A percentile compares a stretch with the other conserved stretches of the same genome.
These are phyloP conservation scores for Phytophthora crassamura DNA, from an alignment of 352 stramenopile species.

Conservation along the genomic window DNA sequence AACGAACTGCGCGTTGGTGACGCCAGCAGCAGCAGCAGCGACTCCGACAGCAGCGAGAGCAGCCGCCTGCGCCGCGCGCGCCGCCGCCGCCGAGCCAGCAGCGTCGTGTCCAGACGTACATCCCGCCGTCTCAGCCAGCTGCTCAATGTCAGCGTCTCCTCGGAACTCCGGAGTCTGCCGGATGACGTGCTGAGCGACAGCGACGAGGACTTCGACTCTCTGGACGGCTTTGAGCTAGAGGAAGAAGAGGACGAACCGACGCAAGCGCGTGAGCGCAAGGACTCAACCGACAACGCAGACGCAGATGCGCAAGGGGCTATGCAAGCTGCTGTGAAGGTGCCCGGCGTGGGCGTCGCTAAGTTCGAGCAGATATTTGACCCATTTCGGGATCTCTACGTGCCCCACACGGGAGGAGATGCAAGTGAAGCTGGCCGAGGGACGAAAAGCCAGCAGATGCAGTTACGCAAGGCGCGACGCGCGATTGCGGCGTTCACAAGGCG, in stretches of 20 bases:
- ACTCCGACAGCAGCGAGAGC: conserved; percentile 23
- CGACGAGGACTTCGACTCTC: conserved; percentile 42
- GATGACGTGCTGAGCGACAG: conserved; percentile 38
- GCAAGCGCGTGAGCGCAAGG: conserved; percentile 23
- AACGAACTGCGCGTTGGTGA: conserved; percentile 61
- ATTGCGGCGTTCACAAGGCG: conserved; percentile 47
- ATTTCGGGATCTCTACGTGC: conserved; percentile 65
- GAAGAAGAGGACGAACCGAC: conserved; percentile 33
- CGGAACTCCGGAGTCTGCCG: conserved; percentile 37
- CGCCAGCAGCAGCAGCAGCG: conserved; percentile 25
- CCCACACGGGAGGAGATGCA: background rate
- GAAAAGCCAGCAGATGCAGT: conserved; percentile 21
- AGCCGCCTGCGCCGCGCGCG: conserved; percentile 17
- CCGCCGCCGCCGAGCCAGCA: conserved; percentile 28
- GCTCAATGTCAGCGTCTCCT: conserved; percentile 23
- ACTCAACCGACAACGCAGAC: conserved; percentile 18
- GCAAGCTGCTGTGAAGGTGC: conserved; percentile 11
- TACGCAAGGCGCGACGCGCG: conserved; percentile 36
- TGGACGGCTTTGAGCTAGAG: conserved; percentile 36
- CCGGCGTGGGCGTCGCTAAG: conserved; percentile 11
- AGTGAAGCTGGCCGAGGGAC: background rate
- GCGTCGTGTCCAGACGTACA: conserved; percentile 32
- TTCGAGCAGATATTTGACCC: conserved; percentile 67
- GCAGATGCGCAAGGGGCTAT: conserved; percentile 11
- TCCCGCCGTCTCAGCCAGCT: conserved; percentile 29